A percentile compares a stretch with the other conserved stretches of the same genome.
These are phyloP conservation scores for Rubroshorea leprosula DNA, from an alignment of 345 rosid species.

Conservation along the genomic window DNA sequence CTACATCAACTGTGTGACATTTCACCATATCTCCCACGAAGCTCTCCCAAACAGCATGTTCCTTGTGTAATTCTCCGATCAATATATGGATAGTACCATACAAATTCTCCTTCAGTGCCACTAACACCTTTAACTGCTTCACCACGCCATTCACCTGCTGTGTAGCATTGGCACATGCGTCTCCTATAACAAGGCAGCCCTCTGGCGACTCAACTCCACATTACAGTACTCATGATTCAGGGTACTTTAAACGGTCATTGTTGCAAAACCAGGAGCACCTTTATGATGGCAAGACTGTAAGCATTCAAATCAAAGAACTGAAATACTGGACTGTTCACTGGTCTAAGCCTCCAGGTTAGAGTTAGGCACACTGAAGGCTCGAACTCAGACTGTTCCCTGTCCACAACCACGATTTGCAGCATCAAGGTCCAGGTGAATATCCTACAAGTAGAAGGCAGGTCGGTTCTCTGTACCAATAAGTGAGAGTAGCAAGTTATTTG, in stretches of 20 bases:
- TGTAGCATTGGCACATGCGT: constrained; percentile 57
- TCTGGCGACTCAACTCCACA: constrained; percentile 80
- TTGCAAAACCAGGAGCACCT: constrained; percentile 61
- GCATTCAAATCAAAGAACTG: constrained; percentile 33
- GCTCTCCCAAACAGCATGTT: constrained; percentile 75
- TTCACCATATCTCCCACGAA: constrained; percentile 86
- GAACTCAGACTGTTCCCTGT: constrained; percentile 73
- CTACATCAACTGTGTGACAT: constrained; percentile 91
- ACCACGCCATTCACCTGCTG: constrained; percentile 71
- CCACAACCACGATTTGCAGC: constrained; percentile 89
- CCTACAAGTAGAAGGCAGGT: constrained; percentile 50
- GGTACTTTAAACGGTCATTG: constrained; percentile 72
- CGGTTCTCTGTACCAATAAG: neutral
- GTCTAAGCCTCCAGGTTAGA: constrained; percentile 88
- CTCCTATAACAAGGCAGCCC: constrained; percentile 57
- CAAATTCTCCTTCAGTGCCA: constrained; percentile 62
- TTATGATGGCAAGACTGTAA: constrained; percentile 45
- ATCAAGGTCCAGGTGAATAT: constrained; percentile 90
- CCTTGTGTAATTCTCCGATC: constrained; percentile 86
- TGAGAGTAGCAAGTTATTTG: constrained; percentile 12
- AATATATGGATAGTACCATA: constrained; percentile 78
- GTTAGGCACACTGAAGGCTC: constrained; percentile 57
- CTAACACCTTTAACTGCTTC: constrained; percentile 45
- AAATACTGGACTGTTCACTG: constrained; percentile 62
- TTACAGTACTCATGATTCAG: constrained; percentile 47